Conservation (phyloP, 805 yeast species). For the Saccharomycopsis oosterbeekiorum region DNA sequence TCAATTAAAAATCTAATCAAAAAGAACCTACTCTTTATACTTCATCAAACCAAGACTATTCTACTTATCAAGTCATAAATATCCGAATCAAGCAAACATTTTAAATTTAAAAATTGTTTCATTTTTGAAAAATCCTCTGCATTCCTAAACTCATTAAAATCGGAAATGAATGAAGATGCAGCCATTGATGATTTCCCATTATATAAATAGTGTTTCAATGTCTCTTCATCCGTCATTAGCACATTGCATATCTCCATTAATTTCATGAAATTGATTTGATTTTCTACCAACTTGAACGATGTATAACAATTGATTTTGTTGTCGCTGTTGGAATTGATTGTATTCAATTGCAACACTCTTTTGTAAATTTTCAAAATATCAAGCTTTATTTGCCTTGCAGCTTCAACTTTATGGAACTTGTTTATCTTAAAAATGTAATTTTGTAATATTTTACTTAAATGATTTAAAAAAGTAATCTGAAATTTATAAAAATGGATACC, state of each 20-base stretch:
- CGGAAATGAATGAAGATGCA: not conserved
- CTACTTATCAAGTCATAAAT: slow-evolving; percentile 7
- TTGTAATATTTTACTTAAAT: not conserved
- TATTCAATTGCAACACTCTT: not conserved
- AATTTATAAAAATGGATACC: not conserved
- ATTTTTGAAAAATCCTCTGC: not conserved
- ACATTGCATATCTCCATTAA: slow-evolving; percentile 8
- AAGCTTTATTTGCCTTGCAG: slow-evolving; percentile 8
- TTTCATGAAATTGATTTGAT: slow-evolving; percentile 1
- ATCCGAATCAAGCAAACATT: slow-evolving; percentile 2
- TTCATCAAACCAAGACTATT: not conserved
- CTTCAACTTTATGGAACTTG: slow-evolving; percentile 3
- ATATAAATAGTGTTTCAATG: not conserved
- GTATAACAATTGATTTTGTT: not conserved
- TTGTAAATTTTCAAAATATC: slow-evolving; percentile 5
- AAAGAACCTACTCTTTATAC: no score
- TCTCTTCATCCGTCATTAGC: slow-evolving; percentile 1
- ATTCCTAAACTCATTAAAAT: not conserved
- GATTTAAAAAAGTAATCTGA: not conserved
- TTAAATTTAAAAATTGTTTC: not conserved
- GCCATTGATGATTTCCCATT: not conserved
- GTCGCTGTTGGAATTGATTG: not conserved
- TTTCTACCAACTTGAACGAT: not conserved
- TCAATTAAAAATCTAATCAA: no score
- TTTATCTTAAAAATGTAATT: slow-evolving; percentile 10